A percentile compares a stretch with the other conserved stretches of the same genome.
These are phyloP conservation scores for Xylaria telfairii DNA, from an alignment of 495 filamentous ascomycete genomes.

Conservation along the genomic window DNA sequence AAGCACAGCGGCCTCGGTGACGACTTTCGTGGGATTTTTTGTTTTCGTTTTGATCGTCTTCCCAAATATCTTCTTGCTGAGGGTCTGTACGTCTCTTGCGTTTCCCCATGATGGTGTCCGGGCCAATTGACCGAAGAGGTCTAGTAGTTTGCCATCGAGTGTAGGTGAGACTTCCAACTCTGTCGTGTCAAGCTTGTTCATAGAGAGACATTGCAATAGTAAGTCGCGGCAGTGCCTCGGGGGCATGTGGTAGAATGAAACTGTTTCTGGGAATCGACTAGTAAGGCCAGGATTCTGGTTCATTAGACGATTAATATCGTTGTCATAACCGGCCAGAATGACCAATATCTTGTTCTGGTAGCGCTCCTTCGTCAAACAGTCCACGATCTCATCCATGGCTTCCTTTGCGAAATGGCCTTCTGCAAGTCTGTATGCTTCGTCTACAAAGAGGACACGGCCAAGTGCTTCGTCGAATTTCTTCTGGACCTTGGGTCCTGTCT, in stretches of 20 bases:
- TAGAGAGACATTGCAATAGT: constrained; percentile 29
- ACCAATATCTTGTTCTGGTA: constrained; percentile 70
- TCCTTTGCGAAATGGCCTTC: constrained; percentile 68
- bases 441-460: constrained; percentile 70
- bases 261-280: constrained; percentile 62
- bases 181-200: constrained; percentile 44
- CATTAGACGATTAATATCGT: constrained; percentile 75
- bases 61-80: constrained; percentile 61
- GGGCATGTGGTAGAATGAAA: constrained; percentile 30
- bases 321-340: constrained; percentile 76
- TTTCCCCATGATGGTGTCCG: constrained; percentile 67
- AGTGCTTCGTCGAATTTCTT: constrained; percentile 63
- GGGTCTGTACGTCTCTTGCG: constrained; percentile 66
- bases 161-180: constrained; percentile 43
- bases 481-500: constrained; percentile 68
- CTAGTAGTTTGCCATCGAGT: constrained; percentile 38
- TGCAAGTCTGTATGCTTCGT: constrained; percentile 69
- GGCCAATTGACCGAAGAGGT: constrained; percentile 51
- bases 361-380: constrained; percentile 67
- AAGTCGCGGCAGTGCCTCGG: constrained; percentile 52
- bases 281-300: constrained; percentile 63
- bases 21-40: constrained; percentile 22
- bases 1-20: constrained; percentile 46
- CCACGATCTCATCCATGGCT: constrained; percentile 76
- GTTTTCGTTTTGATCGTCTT: constrained; percentile 45